Conservation (phyloP, 345 rosid species). For the Rhodomyrtus tomentosa region DNA sequence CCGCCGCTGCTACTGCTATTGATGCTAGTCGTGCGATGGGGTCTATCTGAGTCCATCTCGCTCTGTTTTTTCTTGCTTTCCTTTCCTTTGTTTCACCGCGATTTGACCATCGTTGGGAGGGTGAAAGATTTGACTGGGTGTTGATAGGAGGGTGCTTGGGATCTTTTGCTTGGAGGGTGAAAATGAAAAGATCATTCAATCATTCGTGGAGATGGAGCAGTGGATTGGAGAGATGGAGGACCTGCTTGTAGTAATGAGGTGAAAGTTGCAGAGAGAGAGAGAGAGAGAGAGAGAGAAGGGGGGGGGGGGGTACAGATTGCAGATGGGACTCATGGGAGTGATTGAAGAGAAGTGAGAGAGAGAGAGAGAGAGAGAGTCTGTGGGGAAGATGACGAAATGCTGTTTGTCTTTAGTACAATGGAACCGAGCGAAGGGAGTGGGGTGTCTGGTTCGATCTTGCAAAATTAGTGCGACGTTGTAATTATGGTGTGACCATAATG, state of each 20-base stretch:
- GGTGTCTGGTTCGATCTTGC: not conserved
- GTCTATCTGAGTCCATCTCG: conserved; percentile 46
- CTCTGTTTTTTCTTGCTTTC: not conserved
- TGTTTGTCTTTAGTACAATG: conserved; percentile 19
- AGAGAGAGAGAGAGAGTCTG: not conserved
- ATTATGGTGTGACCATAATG: conserved; percentile 1
- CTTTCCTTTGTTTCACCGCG: conserved; percentile 19
- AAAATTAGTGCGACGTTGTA: not conserved
- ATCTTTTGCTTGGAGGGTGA: not conserved
- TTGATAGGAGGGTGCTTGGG: not conserved
- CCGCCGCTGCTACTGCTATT: conserved; percentile 16
- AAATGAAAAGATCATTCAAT: not conserved
- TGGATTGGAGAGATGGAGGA: not conserved
- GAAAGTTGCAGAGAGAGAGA: not conserved
- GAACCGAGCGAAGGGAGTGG: not conserved
- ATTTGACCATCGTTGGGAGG: conserved; percentile 4
- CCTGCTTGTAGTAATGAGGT: not conserved
- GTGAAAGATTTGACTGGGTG: not conserved
- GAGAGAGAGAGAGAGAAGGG: not conserved
- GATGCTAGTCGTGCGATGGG: conserved; percentile 53
- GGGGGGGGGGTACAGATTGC: not conserved
- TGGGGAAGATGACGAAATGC: conserved; percentile 4
- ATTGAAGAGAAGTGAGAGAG: no score
- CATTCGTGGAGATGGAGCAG: not conserved
- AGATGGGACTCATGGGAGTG: not conserved